Base-by-base conservation (phyloP, 2,329 filamentous ascomycete genomes). In the Ophiostoma angusticollis region DNA sequence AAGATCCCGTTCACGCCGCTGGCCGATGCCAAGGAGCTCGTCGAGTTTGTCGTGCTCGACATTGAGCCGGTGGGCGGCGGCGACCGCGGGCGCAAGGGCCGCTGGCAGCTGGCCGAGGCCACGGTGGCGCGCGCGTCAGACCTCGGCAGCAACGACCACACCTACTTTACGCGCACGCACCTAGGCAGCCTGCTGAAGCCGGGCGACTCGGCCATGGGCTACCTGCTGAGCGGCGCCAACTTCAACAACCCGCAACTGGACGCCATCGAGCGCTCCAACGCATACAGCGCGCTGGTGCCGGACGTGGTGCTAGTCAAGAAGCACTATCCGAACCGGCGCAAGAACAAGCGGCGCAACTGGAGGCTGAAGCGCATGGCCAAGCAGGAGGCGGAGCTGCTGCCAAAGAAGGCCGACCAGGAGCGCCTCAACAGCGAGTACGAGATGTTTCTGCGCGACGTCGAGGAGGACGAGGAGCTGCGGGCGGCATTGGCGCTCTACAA, bases 241-340 rank as follows among this genome's bases (percentile, higher is more conserved):
- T 95, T 89, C 69, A 96, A 98, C 70, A 91, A 86, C 55, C 67
- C 72, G 9, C 73, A 93, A 49, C 86, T 81, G 49, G 86, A 94
- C 50, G 82, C 79, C 39, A 71, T 95, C 24, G 86, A 95, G 59
- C 62, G 72, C 36, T 85, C 79, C 38, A 76, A 76, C 57, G 76
- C 79, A 36, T 89, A 93, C 61, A 67, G 74, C 3, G 80, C 78
- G 3, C 77, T 71, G 4, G 83, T 98, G 40, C 91, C 91, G 0
- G 91, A 98, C 53, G 91, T 96, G 0, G 64, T 98, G 6, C 71
- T 98, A 4, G 85, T 98, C 58, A 96, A 93, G 85, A 98, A 98
- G 62, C 79, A 84, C 70, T 98, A 93, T 63, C 77, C 81, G 44
- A 62, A 63, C 42, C 77, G 84, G 51, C 79, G 82, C 67, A 93